phyloP scores from a whole-genome alignment of 2,329 filamentous ascomycete species.

The Calonectria pseudoturangicola region DNA sequence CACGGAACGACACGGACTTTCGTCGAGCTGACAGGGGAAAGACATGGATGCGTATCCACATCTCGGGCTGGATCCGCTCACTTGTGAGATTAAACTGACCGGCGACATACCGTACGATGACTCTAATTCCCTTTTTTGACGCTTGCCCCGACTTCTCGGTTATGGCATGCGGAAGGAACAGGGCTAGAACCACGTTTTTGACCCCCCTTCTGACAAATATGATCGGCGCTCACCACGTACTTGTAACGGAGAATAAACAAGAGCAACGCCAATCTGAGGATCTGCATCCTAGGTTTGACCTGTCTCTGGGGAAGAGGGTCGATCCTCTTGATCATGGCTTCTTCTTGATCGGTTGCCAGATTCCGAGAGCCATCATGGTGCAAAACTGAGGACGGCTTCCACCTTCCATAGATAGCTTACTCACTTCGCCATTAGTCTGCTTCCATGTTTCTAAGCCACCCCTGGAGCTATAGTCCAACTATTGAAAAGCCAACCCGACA shows the following conservation, averaged over 20 bases:
- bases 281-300: slow-evolving; percentile 36
- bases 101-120: slow-evolving; percentile 24
- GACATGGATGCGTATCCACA: slow-evolving; percentile 15
- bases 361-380: slow-evolving; percentile 6
- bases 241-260: slow-evolving; percentile 38
- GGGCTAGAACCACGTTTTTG: slow-evolving; percentile 29
- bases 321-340: slow-evolving; percentile 17
- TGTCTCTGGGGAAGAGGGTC: slow-evolving; percentile 35
- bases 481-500: slow-evolving; percentile 16
- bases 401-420: neutral
- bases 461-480: slow-evolving; percentile 18
- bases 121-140: slow-evolving; percentile 27
- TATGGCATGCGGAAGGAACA: slow-evolving; percentile 23
- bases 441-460: slow-evolving; percentile 1
- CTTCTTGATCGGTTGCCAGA: slow-evolving; percentile 6
- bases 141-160: slow-evolving; percentile 21
- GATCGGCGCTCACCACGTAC: slow-evolving; percentile 25
- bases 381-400: neutral
- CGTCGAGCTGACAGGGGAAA: slow-evolving; percentile 8
- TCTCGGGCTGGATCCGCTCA: slow-evolving; percentile 33
- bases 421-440: neutral
- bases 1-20: slow-evolving; percentile 6
- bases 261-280: slow-evolving; percentile 37
- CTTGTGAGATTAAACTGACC: slow-evolving; percentile 29
- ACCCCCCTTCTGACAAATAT: slow-evolving; percentile 11